Evolutionary conservation across 345 rosid genomes (phyloP).

Genomic region (Eucalyptus leucophloia): DNA sequence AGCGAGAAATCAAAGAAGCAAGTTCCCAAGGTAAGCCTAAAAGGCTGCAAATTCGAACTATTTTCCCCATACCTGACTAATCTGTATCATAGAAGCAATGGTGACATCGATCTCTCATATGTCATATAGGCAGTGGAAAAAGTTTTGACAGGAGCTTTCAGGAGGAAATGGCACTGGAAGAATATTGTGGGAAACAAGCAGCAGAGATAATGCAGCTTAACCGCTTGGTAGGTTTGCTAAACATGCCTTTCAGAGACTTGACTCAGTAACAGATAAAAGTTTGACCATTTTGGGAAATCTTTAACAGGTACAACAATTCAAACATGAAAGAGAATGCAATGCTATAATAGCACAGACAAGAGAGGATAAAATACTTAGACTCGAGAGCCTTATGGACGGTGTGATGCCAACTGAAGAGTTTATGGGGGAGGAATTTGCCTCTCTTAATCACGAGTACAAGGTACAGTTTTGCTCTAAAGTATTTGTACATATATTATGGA

Average conservation of each 20-base stretch:
- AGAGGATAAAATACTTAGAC: constrained; percentile 89
- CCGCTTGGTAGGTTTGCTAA: constrained; percentile 61
- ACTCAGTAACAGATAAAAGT: neutral
- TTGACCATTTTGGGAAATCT: neutral
- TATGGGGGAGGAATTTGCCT: constrained; percentile 70
- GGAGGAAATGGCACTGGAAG: constrained; percentile 99
- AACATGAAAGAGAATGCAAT: constrained; percentile 97
- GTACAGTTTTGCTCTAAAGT: constrained; percentile 15
- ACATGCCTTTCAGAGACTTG: neutral
- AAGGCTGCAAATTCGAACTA: neutral
- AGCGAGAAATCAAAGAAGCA: constrained; percentile 49
- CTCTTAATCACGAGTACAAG: constrained; percentile 75
- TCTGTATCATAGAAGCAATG: neutral
- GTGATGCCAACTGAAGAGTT: constrained; percentile 82
- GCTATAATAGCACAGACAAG: constrained; percentile 80
- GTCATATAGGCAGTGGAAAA: constrained; percentile 79
- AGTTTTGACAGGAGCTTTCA: constrained; percentile 90
- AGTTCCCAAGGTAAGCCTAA: constrained; percentile 65
- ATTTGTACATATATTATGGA: neutral
- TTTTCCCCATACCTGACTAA: neutral
- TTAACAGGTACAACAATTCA: constrained; percentile 90
- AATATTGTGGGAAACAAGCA: constrained; percentile 80
- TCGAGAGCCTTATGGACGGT: constrained; percentile 96
- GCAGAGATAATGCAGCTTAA: constrained; percentile 82
- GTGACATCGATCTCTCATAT: neutral